A percentile compares a stretch with the other conserved stretches of the same genome.
These are phyloP conservation scores for Tetracladium maxilliforme DNA, from an alignment of 2,329 filamentous ascomycete genomes.

Conservation along the genomic window DNA sequence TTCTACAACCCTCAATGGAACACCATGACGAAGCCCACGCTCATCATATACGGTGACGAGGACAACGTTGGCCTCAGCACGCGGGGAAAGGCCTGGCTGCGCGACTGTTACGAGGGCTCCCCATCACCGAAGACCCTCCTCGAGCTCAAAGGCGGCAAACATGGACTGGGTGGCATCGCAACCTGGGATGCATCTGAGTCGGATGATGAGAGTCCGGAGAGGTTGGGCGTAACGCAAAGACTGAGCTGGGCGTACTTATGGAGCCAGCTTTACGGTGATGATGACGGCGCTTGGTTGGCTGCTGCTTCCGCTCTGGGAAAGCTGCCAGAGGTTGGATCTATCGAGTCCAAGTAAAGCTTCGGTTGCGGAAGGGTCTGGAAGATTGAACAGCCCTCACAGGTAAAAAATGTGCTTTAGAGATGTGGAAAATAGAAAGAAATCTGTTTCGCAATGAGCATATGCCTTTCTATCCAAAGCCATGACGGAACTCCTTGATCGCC, in stretches of 20 bases:
- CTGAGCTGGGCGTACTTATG: conserved; percentile 22
- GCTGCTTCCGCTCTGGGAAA: conserved; percentile 12
- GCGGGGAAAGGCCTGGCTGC: conserved; percentile 22
- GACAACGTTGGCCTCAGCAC: conserved; percentile 17
- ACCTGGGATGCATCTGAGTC: conserved; percentile 20
- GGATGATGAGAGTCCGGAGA: conserved; percentile 18
- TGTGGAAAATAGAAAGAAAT: too few relatives aligned
- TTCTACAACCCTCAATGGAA: conserved; percentile 18
- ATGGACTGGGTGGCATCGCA: conserved; percentile 21
- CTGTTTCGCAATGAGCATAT: too few relatives aligned
- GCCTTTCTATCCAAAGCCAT: too few relatives aligned
- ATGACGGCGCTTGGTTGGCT: conserved; percentile 15
- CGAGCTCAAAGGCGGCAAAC: conserved; percentile 16
- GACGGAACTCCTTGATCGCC: too few relatives aligned
- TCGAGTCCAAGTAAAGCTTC: conserved; percentile 18
- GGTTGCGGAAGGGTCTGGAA: too few relatives aligned
- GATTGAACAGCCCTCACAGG: too few relatives aligned
- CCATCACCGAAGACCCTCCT: conserved; percentile 19
- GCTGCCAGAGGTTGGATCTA: conserved; percentile 10
- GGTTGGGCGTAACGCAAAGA: conserved; percentile 17
- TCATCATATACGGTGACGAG: conserved; percentile 22
- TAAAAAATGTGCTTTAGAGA: too few relatives aligned
- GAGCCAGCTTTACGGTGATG: conserved; percentile 18
- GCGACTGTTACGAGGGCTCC: conserved; percentile 17
- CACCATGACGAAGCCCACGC: conserved; percentile 17